A percentile compares a stretch with the other conserved stretches of the same genome.
These are phyloP conservation scores for Debaryomyces udenii DNA, from an alignment of 1,139 yeast genomes.

Conservation along the genomic window DNA sequence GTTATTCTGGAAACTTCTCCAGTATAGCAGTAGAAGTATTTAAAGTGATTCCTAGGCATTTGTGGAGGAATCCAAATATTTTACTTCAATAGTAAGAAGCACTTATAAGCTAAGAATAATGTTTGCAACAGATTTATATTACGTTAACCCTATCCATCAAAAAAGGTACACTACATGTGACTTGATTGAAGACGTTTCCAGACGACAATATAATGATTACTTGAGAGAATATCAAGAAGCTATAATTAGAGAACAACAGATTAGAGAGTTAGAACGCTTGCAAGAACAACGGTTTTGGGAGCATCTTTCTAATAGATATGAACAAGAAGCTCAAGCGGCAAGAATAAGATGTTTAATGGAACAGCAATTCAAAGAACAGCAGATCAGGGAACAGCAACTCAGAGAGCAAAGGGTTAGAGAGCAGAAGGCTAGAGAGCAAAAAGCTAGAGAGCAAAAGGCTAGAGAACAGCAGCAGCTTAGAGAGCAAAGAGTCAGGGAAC, in stretches of 20 bases:
- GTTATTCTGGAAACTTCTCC: slow-evolving; percentile 6
- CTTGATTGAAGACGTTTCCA: neutral
- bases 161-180: neutral
- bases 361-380: slow-evolving; percentile 9
- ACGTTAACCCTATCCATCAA: slow-evolving; percentile 1
- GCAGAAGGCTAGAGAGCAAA: slow-evolving; percentile 11
- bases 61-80: too few relatives aligned
- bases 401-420: slow-evolving; percentile 15
- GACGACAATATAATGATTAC: neutral
- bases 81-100: too few relatives aligned
- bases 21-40: neutral
- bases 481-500: slow-evolving; percentile 8
- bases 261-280: neutral
- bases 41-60: slow-evolving; percentile 6
- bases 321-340: neutral
- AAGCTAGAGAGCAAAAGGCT: slow-evolving; percentile 2
- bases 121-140: slow-evolving; percentile 5
- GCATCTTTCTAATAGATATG: neutral
- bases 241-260: neutral
- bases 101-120: neutral
- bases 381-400: slow-evolving; percentile 14
- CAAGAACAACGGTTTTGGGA: too few relatives aligned
- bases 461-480: slow-evolving; percentile 11
- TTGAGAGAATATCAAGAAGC: slow-evolving; percentile 1
- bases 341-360: slow-evolving; percentile 2